phyloP scores from a whole-genome alignment of 2,329 filamentous ascomycete species.

The Talaromyces marneffei region DNA sequence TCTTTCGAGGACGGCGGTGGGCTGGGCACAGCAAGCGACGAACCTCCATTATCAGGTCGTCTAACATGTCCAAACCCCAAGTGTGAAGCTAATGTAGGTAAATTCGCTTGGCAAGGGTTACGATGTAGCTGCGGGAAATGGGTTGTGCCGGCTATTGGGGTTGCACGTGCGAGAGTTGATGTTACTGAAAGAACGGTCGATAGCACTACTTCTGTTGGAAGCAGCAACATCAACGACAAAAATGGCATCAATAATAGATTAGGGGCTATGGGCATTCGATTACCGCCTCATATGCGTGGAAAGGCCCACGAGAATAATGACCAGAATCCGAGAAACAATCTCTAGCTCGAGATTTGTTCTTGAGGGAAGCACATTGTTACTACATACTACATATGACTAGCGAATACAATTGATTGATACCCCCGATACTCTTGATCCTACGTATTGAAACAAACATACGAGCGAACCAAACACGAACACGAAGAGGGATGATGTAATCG shows the following conservation, averaged over 20 bases:
- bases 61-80: constrained; percentile 72
- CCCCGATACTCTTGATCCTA: background rate
- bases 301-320: background rate
- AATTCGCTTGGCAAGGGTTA: constrained; percentile 95
- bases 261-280: constrained; percentile 32
- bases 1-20: constrained; percentile 14
- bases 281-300: constrained; percentile 34
- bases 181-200: constrained; percentile 44
- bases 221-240: background rate
- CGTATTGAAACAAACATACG: background rate
- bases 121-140: constrained; percentile 85
- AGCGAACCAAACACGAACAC: background rate
- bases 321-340: constrained; percentile 17
- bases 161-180: constrained; percentile 78
- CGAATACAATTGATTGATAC: background rate
- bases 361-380: background rate
- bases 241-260: constrained; percentile 19
- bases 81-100: constrained; percentile 77
- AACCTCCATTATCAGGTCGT: constrained; percentile 75
- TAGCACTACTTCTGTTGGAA: background rate
- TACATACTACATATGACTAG: background rate
- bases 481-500: background rate
- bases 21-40: constrained; percentile 41
- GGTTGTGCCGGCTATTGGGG: constrained; percentile 83
- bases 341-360: background rate